Percentiles rank a stretch among this genome's conserved stretches.
Conservation (phyloP, 495 filamentous ascomycete genomes). For the Aspergillus biplanus region DNA sequence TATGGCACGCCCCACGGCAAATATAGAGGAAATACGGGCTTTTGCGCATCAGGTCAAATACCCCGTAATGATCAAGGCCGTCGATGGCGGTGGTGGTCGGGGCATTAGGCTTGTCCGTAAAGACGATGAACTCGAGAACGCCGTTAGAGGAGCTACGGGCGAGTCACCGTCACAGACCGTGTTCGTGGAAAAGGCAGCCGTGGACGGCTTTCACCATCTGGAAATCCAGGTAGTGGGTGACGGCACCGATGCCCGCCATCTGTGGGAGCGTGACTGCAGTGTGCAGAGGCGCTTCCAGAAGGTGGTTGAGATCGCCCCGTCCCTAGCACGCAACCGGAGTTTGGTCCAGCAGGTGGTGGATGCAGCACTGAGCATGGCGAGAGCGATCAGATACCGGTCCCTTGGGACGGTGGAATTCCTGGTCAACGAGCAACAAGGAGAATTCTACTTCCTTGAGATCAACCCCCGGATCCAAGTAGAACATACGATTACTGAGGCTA, state of each 20-base stretch:
- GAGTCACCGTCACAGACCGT: conserved; percentile 57
- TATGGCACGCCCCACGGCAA: conserved; percentile 44
- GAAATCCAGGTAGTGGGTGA: conserved; percentile 65
- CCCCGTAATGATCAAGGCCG: conserved; percentile 62
- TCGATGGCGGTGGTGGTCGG: conserved; percentile 56
- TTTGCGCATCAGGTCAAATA: conserved; percentile 53
- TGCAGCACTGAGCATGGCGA: conserved; percentile 46
- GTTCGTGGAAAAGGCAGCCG: conserved; percentile 57
- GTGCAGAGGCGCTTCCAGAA: conserved; percentile 62
- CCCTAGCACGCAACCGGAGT: conserved; percentile 38
- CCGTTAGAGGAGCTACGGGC: conserved; percentile 47
- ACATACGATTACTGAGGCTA: conserved; percentile 57
- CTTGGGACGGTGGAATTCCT: conserved; percentile 67
- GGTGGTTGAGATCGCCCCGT: conserved; percentile 55
- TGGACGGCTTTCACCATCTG: conserved; percentile 56
- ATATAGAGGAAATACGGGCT: conserved; percentile 37
- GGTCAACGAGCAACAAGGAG: conserved; percentile 54
- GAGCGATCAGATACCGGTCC: conserved; percentile 51
- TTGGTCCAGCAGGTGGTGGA: conserved; percentile 45
- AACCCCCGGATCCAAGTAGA: conserved; percentile 64
- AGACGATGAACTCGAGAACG: conserved; percentile 40
- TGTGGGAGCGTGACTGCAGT: conserved; percentile 63
- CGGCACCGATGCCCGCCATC: conserved; percentile 53
- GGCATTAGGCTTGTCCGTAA: conserved; percentile 49
- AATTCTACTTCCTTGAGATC: conserved; percentile 69